Percentiles rank a stretch among this genome's conserved stretches.
Conservation (phyloP, 352 stramenopile species). For the Phytophthora sojae region DNA sequence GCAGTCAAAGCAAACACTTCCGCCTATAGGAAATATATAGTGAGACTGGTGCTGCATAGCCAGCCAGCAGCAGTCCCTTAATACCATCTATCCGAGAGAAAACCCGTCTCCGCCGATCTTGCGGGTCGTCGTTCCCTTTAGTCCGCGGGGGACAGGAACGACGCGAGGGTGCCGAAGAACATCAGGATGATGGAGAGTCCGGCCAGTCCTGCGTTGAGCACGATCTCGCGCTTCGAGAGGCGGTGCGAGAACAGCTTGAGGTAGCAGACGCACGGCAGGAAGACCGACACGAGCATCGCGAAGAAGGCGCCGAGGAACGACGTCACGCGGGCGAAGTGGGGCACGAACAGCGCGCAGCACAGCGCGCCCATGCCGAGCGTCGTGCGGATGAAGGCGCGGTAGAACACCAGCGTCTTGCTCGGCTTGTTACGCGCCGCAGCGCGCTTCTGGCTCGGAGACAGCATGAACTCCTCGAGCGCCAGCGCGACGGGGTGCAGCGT, state of each 20-base stretch:
- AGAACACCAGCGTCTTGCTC: slow-evolving; percentile 49
- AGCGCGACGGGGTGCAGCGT: slow-evolving; percentile 83
- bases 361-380: slow-evolving; percentile 61
- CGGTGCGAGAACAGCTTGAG: slow-evolving; percentile 79
- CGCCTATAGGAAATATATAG: slow-evolving; percentile 34
- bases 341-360: slow-evolving; percentile 76
- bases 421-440: slow-evolving; percentile 35
- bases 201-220: slow-evolving; percentile 62
- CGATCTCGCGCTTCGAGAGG: slow-evolving; percentile 57
- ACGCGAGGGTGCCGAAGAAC: slow-evolving; percentile 78
- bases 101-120: neutral
- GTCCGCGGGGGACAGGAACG: slow-evolving; percentile 77
- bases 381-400: slow-evolving; percentile 72
- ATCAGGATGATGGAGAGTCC: slow-evolving; percentile 74
- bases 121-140: slow-evolving; percentile 24
- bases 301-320: slow-evolving; percentile 90
- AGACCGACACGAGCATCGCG: slow-evolving; percentile 84
- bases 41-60: slow-evolving; percentile 1
- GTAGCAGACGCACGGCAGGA: slow-evolving; percentile 87
- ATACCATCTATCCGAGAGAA: slow-evolving; percentile 20
- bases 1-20: slow-evolving; percentile 9
- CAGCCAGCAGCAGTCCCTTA: slow-evolving; percentile 22
- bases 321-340: slow-evolving; percentile 85
- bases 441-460: slow-evolving; percentile 52
- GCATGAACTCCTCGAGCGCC: slow-evolving; percentile 76